A percentile compares a stretch with the other conserved stretches of the same genome.
phyloP scores from a whole-genome alignment of 306 rosid genomes.

The Clitoria ternatea region DNA sequence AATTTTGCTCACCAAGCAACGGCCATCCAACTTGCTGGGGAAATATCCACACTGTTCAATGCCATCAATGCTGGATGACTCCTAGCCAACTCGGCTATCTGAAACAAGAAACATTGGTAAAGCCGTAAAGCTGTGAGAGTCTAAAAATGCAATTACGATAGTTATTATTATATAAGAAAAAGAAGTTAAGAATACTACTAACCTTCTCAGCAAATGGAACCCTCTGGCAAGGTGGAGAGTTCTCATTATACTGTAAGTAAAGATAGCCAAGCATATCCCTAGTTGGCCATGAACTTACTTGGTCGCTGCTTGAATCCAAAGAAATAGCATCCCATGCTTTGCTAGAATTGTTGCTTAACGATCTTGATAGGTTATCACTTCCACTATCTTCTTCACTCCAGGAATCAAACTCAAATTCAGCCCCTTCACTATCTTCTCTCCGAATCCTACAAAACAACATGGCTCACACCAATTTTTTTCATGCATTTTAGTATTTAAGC shows the following conservation, averaged over 20 bases:
- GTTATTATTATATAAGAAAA: background rate
- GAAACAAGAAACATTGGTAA: conserved; percentile 15
- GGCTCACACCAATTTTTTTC: background rate
- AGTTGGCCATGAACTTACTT: conserved; percentile 35
- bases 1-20: conserved; percentile 67
- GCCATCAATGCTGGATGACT: conserved; percentile 57
- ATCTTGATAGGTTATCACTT: conserved; percentile 53
- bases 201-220: conserved; percentile 61
- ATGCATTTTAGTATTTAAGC: background rate
- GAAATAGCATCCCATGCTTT: conserved; percentile 60
- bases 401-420: conserved; percentile 50
- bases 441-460: conserved; percentile 27
- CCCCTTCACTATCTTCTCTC: conserved; percentile 35
- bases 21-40: conserved; percentile 85
- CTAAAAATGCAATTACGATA: too few species aligned
- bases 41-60: conserved; percentile 65
- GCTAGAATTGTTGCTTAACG: conserved; percentile 64
- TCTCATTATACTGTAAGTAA: conserved; percentile 54
- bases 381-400: conserved; percentile 68
- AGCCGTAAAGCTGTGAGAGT: too few species aligned
- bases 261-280: conserved; percentile 50
- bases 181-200: background rate
- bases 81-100: conserved; percentile 58
- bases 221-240: conserved; percentile 44
- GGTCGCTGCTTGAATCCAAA: conserved; percentile 53